Base-by-base conservation (phyloP, 305 asterid genomes). In the Ilex paraguariensis region DNA sequence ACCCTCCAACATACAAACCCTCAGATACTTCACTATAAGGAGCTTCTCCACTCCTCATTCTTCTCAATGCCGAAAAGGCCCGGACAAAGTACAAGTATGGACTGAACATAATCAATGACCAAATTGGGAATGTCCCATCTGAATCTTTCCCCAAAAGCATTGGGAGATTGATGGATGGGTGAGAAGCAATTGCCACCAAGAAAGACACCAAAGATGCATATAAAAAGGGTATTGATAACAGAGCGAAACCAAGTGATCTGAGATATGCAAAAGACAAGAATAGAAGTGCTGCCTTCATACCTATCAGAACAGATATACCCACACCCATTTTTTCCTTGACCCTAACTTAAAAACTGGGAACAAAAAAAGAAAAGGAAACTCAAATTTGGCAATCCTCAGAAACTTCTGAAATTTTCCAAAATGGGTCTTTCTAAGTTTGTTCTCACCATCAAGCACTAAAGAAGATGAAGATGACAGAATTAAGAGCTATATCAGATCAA, bases 1-100 rank as follows among this genome's bases (percentile, higher is more conserved):
- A 89, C 65, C 98, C 97, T 17, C 97, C 97, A 6, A 89, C 98
- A 39, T 79, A 92, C 69, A 92, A 72, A 17, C 91, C 97, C 61
- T 85, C 79, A 68, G 13, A 53, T 66, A 92, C 52, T 87, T 87
- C 82, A 78, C 64, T 84, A 52, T 81, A 92, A 11, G 97, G 88
- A 63, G 85, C 77, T 66, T 92, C 98, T 11, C 95, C 87, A 71
- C 90, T 92, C 1, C 75, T 75, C 58, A 76, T 67, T 66, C 95
- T 85, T 72, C 88, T 78, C 42, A 87, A 49, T 39, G 85, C 80
- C 15, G 96, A 87, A 77, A 89, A 87, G 3, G 68, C 72, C 49
- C 97, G 78, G 6, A 87, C 96, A 36, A 89, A 92, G 79, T 82
- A 89, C 69, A 89, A 73, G 67, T 84, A 80, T 1, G 98, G 98